Evolutionary conservation across 306 rosid species (phyloP), one percentile per base, ranked within the genome.

Genomic region (Cucurbita maxima): DNA sequence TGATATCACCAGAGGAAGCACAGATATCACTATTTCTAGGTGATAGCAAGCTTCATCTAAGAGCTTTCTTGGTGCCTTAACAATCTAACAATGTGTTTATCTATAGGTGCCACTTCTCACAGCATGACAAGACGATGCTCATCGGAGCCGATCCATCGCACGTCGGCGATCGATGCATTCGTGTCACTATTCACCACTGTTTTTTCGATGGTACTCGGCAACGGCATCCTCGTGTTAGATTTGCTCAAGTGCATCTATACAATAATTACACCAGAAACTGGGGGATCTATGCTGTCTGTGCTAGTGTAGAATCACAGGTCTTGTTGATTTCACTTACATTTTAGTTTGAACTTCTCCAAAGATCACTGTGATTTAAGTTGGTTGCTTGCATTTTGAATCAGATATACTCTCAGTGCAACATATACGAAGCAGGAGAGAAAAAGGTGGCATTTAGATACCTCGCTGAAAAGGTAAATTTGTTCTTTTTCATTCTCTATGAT

Each of bases 281-380:
- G 99, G 99, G 99, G 75, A 95, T 95, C 73, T 95, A 95, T 87
- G 99, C 96, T 77, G 96, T 95, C 77, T 91, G 99, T 84, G 96
- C 97, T 51, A 84, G 99, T 73, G 97, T 95, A 54, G 99, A 95
- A 83, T 84, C 97, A 5, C 88, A 91, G 92, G 99, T 95, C 78
- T 72, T 11, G 36, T 16, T 52, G 51, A 51, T 5, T 18, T 70
- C 56, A 50, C 10, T 14, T 70, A 51, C 19, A 13, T 13, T 70
- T 51, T 51, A 48, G 56, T 34, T 14, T 4, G 15, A 45, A 20
- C 20, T 68, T 47, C 41, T 68, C 25, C 48, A 16, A 6, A n/a
- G 45, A 22, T 10, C 3, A 20, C 34, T 30, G 52, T 5, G 14
- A 63, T 63, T 63, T 36, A 0, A 41, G 53, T 30, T 50, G 15